Percentiles rank a stretch among this genome's conserved stretches.
phyloP scores from a whole-genome alignment of 2,329 filamentous ascomycete species.

The Epichloe brachyelytri region DNA sequence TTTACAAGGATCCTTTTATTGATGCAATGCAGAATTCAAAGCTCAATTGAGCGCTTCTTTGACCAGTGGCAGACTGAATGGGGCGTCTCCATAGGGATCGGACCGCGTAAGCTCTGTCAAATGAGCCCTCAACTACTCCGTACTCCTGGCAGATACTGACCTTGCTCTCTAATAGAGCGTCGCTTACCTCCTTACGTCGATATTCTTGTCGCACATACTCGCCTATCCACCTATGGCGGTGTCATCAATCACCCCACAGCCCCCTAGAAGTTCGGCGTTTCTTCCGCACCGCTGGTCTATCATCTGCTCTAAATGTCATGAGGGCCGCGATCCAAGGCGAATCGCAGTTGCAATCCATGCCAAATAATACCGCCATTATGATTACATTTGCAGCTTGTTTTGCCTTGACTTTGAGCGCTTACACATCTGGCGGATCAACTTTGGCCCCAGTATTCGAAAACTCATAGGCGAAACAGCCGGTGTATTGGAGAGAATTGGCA shows the following conservation, averaged over 20 bases:
- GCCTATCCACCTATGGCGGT: slow-evolving; percentile 60
- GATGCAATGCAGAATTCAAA: slow-evolving; percentile 28
- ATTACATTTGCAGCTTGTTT: slow-evolving; percentile 63
- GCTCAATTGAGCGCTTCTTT: slow-evolving; percentile 53
- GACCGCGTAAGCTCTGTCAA: slow-evolving; percentile 25
- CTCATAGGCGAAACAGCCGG: slow-evolving; percentile 56
- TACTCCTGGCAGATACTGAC: not conserved
- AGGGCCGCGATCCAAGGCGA: slow-evolving; percentile 62
- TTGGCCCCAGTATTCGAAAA: slow-evolving; percentile 48
- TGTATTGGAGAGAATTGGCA: slow-evolving; percentile 56
- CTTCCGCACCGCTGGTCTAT: slow-evolving; percentile 58
- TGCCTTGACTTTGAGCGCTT: slow-evolving; percentile 49
- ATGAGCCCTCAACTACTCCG: too few relatives aligned
- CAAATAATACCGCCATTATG: slow-evolving; percentile 69
- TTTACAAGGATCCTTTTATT: not conserved
- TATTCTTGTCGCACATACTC: slow-evolving; percentile 59
- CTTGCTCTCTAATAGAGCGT: slow-evolving; percentile 17
- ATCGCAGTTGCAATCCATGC: slow-evolving; percentile 57
- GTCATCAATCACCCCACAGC: slow-evolving; percentile 65
- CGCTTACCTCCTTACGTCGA: slow-evolving; percentile 60
- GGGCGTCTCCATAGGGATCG: slow-evolving; percentile 42
- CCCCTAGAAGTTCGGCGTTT: slow-evolving; percentile 57
- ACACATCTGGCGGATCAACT: slow-evolving; percentile 42
- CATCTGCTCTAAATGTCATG: slow-evolving; percentile 62
- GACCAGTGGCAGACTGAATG: slow-evolving; percentile 52